phyloP scores from a whole-genome alignment of 1,284 basidiomycete species.

The Termitomyces sp. region DNA sequence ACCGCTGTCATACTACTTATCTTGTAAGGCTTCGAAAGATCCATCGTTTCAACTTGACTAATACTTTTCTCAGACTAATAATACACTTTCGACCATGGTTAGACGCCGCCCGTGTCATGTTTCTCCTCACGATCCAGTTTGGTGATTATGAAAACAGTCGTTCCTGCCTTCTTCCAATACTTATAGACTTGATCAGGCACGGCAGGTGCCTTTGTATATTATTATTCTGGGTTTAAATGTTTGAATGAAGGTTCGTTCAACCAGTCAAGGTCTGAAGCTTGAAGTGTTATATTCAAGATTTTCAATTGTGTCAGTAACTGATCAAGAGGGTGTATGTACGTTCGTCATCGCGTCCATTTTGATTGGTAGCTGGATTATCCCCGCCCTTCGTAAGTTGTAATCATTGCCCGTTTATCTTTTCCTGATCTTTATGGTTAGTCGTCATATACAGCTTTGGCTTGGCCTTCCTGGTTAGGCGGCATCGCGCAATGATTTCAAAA shows the following conservation, averaged over 20 bases:
- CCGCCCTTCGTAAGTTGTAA: conserved; percentile 40
- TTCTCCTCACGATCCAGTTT: conserved; percentile 42
- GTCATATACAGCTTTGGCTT: conserved; percentile 34
- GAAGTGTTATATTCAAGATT: not conserved
- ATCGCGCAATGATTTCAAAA: conserved; percentile 16
- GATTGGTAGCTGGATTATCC: conserved; percentile 48
- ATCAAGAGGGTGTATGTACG: conserved; percentile 40
- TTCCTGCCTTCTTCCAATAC: not conserved
- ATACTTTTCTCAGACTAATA: conserved; percentile 33
- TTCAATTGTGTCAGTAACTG: conserved; percentile 25
- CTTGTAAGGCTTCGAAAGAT: conserved; percentile 31
- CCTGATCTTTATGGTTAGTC: conserved; percentile 25
- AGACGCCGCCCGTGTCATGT: conserved; percentile 44
- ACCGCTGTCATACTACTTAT: conserved; percentile 42
- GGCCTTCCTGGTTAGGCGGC: conserved; percentile 28
- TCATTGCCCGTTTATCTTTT: not conserved
- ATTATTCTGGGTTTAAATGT: conserved; percentile 39
- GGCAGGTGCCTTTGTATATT: conserved; percentile 38
- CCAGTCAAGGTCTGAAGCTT: not conserved
- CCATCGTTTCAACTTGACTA: not conserved
- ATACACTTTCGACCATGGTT: conserved; percentile 45
- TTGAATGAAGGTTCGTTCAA: conserved; percentile 32
- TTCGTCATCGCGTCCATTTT: conserved; percentile 45
- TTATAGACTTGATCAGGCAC: conserved; percentile 31
- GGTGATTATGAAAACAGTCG: conserved; percentile 26